Conservation (phyloP, 2,329 filamentous ascomycete species). For the Aspergillus alliaceus region DNA sequence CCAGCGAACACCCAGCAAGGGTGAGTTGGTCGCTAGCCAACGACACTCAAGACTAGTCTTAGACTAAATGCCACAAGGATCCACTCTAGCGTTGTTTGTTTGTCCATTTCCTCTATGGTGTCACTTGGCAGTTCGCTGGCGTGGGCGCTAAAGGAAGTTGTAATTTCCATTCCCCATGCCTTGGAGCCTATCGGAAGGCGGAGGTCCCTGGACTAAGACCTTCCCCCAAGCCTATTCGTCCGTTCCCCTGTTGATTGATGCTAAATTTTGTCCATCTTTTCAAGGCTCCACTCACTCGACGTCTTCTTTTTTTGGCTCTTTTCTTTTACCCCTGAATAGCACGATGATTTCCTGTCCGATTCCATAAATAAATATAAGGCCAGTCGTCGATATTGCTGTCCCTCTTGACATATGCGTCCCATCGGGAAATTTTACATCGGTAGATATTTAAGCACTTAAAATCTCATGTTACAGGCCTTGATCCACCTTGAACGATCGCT, state of each 20-base stretch:
- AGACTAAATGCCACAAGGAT: constrained; percentile 3
- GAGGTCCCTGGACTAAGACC: constrained; percentile 11
- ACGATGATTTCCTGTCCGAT: neutral
- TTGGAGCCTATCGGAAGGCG: constrained; percentile 10
- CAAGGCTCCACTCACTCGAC: neutral
- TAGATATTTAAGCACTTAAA: too few species aligned
- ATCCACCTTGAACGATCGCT: neutral
- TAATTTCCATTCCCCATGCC: constrained; percentile 5
- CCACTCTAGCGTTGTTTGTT: constrained; percentile 13
- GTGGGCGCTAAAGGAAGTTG: constrained; percentile 6
- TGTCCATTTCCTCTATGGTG: constrained; percentile 8
- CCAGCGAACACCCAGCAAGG: constrained; percentile 9
- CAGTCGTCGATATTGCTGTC: neutral
- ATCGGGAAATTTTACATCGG: neutral
- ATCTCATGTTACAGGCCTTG: too few species aligned
- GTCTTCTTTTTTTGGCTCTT: constrained; percentile 7
- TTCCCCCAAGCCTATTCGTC: constrained; percentile 3
- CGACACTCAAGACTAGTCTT: constrained; percentile 7
- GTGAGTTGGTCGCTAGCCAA: constrained; percentile 3
- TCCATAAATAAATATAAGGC: neutral
- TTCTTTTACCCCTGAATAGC: constrained; percentile 2
- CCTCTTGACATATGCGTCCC: neutral
- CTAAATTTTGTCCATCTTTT: constrained; percentile 5
- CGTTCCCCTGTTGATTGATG: neutral
- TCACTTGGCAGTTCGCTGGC: constrained; percentile 6